Conservation (phyloP, 2,329 filamentous ascomycete species). For the Cercospora sp. region DNA sequence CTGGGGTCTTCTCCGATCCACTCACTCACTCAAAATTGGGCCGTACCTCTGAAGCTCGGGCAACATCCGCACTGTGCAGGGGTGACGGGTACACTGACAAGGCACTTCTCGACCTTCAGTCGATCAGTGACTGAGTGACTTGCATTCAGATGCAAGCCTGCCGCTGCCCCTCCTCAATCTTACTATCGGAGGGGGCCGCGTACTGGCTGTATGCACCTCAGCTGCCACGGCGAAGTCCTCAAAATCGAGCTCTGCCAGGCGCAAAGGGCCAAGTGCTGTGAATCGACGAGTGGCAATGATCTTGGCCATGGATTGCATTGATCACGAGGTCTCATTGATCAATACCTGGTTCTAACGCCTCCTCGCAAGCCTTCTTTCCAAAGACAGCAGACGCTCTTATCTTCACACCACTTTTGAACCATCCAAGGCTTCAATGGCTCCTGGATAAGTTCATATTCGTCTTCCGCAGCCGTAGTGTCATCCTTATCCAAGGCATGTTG, state of each 20-base stretch:
- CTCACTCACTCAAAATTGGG: not conserved
- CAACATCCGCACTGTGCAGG: not conserved
- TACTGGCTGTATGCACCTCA: not conserved
- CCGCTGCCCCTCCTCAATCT: not conserved
- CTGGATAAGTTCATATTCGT: conserved; percentile 29
- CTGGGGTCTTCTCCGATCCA: not conserved
- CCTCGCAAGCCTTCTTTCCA: conserved; percentile 58
- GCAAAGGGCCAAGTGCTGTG: not conserved
- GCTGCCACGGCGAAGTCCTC: not conserved
- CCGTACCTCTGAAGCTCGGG: not conserved
- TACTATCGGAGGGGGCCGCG: not conserved
- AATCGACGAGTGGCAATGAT: not conserved
- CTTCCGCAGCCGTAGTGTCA: conserved; percentile 44
- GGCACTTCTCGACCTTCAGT: not conserved
- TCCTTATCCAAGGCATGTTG: conserved; percentile 54
- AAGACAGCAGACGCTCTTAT: conserved; percentile 79
- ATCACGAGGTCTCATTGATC: not conserved
- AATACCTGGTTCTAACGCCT: conserved; percentile 39
- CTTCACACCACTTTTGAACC: conserved; percentile 88
- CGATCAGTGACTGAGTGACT: not conserved
- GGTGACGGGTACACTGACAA: not conserved
- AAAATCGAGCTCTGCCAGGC: not conserved
- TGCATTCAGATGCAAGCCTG: not conserved
- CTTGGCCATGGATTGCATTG: not conserved
- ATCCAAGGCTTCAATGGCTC: conserved; percentile 51